phyloP scores from a whole-genome alignment of 176 grass and related monocot species.

The Melocanna baccifera region DNA sequence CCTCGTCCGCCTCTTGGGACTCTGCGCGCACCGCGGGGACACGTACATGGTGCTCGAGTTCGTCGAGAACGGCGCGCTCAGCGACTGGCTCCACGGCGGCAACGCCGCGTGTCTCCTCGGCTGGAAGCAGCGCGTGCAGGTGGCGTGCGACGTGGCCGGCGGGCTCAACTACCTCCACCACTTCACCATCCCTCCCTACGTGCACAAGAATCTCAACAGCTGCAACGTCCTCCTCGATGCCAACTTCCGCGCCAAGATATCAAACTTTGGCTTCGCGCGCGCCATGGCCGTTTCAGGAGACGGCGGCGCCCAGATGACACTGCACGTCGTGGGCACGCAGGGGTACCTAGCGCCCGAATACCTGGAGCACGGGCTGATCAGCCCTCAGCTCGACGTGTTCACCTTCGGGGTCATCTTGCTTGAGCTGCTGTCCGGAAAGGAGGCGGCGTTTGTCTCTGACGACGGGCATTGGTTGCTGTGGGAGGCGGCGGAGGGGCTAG shows the following conservation, averaged over 20 bases:
- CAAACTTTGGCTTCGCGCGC: constrained; percentile 63
- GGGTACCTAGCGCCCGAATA: constrained; percentile 79
- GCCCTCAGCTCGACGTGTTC: constrained; percentile 75
- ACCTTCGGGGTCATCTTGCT: constrained; percentile 73
- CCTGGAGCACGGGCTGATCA: constrained; percentile 72
- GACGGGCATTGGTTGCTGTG: constrained; percentile 40
- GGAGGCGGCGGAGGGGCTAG: constrained; percentile 36
- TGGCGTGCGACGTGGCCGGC: constrained; percentile 56
- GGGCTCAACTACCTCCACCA: constrained; percentile 82
- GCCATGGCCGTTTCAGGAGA: constrained; percentile 9
- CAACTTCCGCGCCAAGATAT: constrained; percentile 65
- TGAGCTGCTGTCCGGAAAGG: constrained; percentile 75
- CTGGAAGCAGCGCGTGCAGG: constrained; percentile 67
- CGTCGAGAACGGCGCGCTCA: constrained; percentile 63
- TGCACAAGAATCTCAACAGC: constrained; percentile 81
- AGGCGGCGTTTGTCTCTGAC: constrained; percentile 36
- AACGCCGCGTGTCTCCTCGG: background rate
- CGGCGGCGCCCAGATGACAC: constrained; percentile 49
- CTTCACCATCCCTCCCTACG: constrained; percentile 61
- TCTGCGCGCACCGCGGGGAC: constrained; percentile 66
- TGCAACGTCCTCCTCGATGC: constrained; percentile 64
- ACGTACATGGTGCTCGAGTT: constrained; percentile 72
- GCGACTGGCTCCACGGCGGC: constrained; percentile 60
- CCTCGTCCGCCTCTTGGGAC: constrained; percentile 61
- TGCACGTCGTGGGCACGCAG: constrained; percentile 70